phyloP scores from a whole-genome alignment of 2,329 filamentous ascomycete species.

The Sporothrix curviconia region DNA sequence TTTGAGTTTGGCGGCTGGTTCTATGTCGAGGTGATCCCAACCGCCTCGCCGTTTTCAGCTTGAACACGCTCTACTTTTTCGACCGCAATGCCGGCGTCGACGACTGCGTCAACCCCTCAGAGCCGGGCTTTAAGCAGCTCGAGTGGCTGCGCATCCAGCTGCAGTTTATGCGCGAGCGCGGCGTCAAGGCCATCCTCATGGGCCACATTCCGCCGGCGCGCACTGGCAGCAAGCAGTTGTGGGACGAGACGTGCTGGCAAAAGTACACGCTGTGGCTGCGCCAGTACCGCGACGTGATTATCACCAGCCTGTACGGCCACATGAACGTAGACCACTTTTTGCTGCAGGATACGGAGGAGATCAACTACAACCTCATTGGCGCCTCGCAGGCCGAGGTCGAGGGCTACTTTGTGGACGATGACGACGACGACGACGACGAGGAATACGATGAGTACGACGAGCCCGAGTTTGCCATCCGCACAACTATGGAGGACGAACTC shows the following conservation, averaged over 20 bases:
- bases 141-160: constrained; percentile 93
- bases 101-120: constrained; percentile 69
- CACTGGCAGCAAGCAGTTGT: constrained; percentile 75
- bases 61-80: constrained; percentile 97
- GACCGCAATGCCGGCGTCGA: constrained; percentile 89
- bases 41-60: constrained; percentile 79
- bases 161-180: constrained; percentile 69
- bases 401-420: constrained; percentile 16
- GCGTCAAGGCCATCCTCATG: constrained; percentile 90
- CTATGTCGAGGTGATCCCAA: constrained; percentile 83
- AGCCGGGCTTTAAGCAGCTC: constrained; percentile 90
- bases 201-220: constrained; percentile 91
- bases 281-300: constrained; percentile 85
- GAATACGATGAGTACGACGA: background rate
- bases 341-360: constrained; percentile 74
- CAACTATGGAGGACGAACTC: constrained; percentile 46
- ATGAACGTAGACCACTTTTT: constrained; percentile 99
- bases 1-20: constrained; percentile 95
- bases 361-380: constrained; percentile 51
- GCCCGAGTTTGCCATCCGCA: constrained; percentile 23
- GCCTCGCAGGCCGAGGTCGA: constrained; percentile 14
- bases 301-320: constrained; percentile 76
- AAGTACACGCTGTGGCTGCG: constrained; percentile 88
- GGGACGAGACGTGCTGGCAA: constrained; percentile 98
- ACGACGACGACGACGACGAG: constrained; percentile 25